A percentile compares a stretch with the other conserved stretches of the same genome.
Evolutionary conservation across 208 protist genomes (phyloP).

Genomic region (Porcisia hertigi): DNA sequence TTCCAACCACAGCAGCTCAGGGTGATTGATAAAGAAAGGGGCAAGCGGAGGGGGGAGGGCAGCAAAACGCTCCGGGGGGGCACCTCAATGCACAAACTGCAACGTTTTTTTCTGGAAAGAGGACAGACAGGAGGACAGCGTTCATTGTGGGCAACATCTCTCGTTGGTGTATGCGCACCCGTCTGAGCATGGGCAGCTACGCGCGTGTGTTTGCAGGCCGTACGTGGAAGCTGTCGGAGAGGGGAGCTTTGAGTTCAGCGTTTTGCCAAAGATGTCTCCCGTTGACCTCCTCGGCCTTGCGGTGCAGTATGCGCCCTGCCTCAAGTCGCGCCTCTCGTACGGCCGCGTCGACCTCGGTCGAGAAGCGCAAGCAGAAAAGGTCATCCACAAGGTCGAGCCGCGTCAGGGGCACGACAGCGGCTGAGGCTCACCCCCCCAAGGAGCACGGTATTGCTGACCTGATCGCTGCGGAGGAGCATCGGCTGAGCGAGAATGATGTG

Average conservation of each 20-base stretch:
- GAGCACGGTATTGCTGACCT: background rate
- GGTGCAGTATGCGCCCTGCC: background rate
- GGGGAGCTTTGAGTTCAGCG: background rate
- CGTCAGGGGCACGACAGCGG: background rate
- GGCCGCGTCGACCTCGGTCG: background rate
- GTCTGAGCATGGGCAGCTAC: background rate
- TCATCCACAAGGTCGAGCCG: background rate
- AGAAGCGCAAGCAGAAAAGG: background rate
- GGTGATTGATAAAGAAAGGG: background rate
- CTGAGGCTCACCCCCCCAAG: background rate
- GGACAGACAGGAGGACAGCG: background rate
- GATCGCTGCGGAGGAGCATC: constrained; percentile 30
- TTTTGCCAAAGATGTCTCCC: background rate
- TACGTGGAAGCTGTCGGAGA: background rate
- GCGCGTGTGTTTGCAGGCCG: background rate
- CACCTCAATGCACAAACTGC: background rate
- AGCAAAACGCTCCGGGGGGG: background rate
- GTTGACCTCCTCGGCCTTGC: background rate
- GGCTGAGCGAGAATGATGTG: constrained; percentile 66
- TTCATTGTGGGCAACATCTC: background rate
- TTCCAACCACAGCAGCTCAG: background rate
- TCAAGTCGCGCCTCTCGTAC: constrained; percentile 2
- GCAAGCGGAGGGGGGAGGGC: background rate
- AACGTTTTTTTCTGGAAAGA: background rate
- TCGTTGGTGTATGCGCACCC: background rate